Conservation (phyloP, 176 grass and related monocot species). For the Eragrostis nindensis region DNA sequence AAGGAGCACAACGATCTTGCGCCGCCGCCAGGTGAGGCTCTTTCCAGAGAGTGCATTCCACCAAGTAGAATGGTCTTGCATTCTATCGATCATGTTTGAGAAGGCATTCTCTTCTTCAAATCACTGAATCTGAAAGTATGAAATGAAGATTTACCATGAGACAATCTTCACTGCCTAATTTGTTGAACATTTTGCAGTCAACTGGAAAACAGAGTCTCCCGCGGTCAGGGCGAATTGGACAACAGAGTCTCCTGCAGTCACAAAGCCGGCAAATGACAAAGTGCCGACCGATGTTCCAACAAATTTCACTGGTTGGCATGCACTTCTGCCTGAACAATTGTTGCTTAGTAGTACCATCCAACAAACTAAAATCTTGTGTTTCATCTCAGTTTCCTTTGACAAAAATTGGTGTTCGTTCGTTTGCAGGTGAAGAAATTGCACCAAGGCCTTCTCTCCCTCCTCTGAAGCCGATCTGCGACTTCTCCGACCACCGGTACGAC, state of each 20-base stretch:
- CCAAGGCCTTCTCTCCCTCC: not conserved
- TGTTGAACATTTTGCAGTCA: not conserved
- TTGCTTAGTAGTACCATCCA: not conserved
- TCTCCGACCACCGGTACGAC: slow-evolving; percentile 25
- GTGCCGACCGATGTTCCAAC: not conserved
- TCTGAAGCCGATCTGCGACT: slow-evolving; percentile 29
- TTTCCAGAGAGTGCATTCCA: not conserved
- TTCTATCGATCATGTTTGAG: too few species aligned
- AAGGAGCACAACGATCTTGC: not conserved
- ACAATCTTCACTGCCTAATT: not conserved
- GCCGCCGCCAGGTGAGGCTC: not conserved
- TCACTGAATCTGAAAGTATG: too few species aligned
- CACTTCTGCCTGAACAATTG: not conserved
- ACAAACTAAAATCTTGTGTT: not conserved
- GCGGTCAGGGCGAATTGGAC: not conserved
- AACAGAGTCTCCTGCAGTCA: not conserved
- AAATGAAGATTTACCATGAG: too few species aligned
- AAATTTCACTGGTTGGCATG: not conserved
- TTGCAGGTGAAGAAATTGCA: not conserved
- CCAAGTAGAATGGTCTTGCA: too few species aligned
- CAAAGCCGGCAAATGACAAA: not conserved
- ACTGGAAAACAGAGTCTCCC: too few species aligned
- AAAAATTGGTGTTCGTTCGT: not conserved
- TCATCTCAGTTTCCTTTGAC: not conserved
- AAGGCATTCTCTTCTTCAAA: too few species aligned